Conservation (phyloP, 495 filamentous ascomycete species). For the Chaetomidium leptoderma region DNA sequence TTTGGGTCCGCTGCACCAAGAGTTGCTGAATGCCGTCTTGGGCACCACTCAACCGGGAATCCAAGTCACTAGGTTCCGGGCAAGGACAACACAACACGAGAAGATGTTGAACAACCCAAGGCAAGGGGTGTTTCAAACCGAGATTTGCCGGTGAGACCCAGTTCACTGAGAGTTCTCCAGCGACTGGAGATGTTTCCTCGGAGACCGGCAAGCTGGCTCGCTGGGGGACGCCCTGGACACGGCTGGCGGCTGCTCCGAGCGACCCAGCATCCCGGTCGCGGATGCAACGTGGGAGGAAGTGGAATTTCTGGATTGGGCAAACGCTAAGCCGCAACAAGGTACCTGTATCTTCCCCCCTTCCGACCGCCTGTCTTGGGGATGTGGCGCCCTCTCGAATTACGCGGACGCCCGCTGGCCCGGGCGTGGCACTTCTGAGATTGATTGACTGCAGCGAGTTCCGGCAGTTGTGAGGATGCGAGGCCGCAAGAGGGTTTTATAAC, state of each 20-base stretch:
- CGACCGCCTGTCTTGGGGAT: background rate
- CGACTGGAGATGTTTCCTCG: too few relatives aligned
- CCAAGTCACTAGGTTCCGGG: background rate
- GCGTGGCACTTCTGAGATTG: background rate
- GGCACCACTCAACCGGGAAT: background rate
- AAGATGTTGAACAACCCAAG: background rate
- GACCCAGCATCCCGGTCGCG: background rate
- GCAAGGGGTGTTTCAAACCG: too few relatives aligned
- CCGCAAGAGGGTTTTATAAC: background rate
- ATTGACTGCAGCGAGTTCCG: background rate
- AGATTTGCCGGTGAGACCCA: too few relatives aligned
- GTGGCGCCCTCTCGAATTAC: background rate
- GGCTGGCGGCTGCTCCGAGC: too few relatives aligned
- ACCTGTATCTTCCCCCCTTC: background rate
- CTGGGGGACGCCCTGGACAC: too few relatives aligned
- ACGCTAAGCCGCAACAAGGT: background rate
- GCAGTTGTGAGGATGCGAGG: background rate
- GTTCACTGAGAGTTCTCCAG: too few relatives aligned
- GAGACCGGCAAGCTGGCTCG: constrained; percentile 3
- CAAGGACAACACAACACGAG: background rate
- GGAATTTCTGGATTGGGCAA: background rate
- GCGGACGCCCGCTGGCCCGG: background rate
- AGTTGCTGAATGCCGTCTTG: background rate
- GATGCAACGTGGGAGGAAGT: background rate
- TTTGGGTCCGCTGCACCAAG: background rate